Evolutionary conservation across 331 rosid species (phyloP).

Genomic region (Quercus tomentella): DNA sequence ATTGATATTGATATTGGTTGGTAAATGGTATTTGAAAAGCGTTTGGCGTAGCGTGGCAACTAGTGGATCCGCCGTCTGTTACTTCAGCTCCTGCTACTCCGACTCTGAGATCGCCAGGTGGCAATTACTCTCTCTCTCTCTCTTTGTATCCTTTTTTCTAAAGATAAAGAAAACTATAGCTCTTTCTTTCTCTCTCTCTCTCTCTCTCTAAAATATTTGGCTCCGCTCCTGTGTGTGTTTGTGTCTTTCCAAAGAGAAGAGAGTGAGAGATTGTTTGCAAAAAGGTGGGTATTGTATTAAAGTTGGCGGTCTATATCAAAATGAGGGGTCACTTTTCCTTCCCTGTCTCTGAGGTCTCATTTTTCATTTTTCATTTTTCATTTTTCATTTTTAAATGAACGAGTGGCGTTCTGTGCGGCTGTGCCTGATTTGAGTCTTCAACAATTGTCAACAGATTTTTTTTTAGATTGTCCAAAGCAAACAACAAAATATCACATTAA

Average conservation of each 20-base stretch:
- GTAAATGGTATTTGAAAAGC: too few species aligned
- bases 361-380: background rate
- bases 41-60: constrained; percentile 37
- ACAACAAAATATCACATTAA: too few species aligned
- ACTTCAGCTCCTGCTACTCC: background rate
- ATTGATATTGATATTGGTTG: background rate
- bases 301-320: background rate
- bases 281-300: background rate
- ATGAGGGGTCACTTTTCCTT: background rate
- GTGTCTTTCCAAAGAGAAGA: background rate
- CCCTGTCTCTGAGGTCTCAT: background rate
- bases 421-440: too few species aligned
- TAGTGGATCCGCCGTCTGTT: constrained; percentile 39
- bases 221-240: background rate
- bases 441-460: too few species aligned
- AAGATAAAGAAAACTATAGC: too few species aligned
- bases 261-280: background rate
- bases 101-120: constrained; percentile 35
- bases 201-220: background rate
- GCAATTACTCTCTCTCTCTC: background rate
- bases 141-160: background rate
- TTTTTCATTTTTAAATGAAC: too few species aligned
- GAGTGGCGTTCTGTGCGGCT: too few species aligned
- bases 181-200: background rate
- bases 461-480: too few species aligned